Conservation (phyloP, 148 eudicot species). For the Polygonum maritimum region DNA sequence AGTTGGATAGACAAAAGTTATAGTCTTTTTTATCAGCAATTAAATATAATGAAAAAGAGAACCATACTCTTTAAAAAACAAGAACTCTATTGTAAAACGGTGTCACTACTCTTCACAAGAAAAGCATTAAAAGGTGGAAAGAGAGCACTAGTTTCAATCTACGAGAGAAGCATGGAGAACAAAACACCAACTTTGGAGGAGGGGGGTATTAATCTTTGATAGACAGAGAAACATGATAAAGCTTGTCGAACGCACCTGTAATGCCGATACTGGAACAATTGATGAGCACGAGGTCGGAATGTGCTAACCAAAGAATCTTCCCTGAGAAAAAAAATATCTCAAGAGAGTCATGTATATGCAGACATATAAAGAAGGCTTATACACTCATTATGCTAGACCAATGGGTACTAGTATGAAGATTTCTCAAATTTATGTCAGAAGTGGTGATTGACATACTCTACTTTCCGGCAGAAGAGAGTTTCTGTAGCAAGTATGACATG, state of each 20-base stretch:
- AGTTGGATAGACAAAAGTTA: neutral
- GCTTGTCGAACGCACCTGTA: constrained; percentile 48
- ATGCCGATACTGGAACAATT: constrained; percentile 91
- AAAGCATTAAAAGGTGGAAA: neutral
- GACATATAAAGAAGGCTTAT: neutral
- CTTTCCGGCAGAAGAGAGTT: neutral
- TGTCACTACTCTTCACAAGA: neutral
- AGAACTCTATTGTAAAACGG: neutral
- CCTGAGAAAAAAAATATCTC: constrained; percentile 33
- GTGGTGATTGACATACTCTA: neutral
- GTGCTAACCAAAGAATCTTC: constrained; percentile 80
- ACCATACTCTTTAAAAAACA: neutral
- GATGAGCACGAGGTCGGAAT: constrained; percentile 83
- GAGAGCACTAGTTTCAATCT: neutral
- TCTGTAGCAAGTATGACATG: neutral
- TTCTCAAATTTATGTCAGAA: neutral
- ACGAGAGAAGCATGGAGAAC: neutral
- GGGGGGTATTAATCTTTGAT: neutral
- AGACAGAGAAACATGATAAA: neutral
- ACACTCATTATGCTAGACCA: neutral
- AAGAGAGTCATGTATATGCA: neutral
- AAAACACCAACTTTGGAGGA: neutral
- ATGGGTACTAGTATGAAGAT: neutral
- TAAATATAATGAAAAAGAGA: neutral
- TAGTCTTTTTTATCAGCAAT: neutral